Conservation (phyloP, 2,329 filamentous ascomycete species). For the Cladorrhinum sp. region DNA sequence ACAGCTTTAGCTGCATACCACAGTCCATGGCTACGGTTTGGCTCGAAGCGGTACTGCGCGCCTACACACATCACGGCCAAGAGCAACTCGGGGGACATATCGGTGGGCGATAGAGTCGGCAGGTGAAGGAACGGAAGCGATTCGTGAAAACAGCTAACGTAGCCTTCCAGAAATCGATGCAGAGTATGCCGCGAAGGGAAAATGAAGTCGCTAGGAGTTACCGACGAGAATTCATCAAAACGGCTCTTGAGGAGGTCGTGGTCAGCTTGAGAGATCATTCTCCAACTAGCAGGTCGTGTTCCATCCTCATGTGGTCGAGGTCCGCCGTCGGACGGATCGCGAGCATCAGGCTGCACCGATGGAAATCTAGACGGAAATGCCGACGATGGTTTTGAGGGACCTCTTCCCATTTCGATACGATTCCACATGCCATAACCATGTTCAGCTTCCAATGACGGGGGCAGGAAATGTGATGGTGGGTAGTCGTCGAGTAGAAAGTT, state of each 20-base stretch:
- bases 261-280: constrained; percentile 50
- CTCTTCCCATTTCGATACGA: constrained; percentile 40
- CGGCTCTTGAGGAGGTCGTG: constrained; percentile 55
- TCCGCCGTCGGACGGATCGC: constrained; percentile 40
- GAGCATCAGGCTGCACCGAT: constrained; percentile 52
- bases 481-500: constrained; percentile 60
- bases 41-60: constrained; percentile 64
- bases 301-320: constrained; percentile 42
- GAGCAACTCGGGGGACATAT: constrained; percentile 66
- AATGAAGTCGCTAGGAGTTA: constrained; percentile 60
- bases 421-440: constrained; percentile 53
- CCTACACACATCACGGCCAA: constrained; percentile 66
- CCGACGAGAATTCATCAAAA: constrained; percentile 59
- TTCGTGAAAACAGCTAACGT: constrained; percentile 63
- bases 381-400: constrained; percentile 46
- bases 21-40: constrained; percentile 55
- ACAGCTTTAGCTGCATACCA: constrained; percentile 62
- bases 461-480: constrained; percentile 53
- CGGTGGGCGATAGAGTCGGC: constrained; percentile 60
- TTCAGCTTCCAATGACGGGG: constrained; percentile 53
- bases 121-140: constrained; percentile 64
- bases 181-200: constrained; percentile 68
- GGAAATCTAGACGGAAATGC: constrained; percentile 55
- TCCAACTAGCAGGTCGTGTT: constrained; percentile 39
- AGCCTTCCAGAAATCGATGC: constrained; percentile 67